Conservation (phyloP, 164 flowering plant genomes). For the Tetracentron sinense region DNA sequence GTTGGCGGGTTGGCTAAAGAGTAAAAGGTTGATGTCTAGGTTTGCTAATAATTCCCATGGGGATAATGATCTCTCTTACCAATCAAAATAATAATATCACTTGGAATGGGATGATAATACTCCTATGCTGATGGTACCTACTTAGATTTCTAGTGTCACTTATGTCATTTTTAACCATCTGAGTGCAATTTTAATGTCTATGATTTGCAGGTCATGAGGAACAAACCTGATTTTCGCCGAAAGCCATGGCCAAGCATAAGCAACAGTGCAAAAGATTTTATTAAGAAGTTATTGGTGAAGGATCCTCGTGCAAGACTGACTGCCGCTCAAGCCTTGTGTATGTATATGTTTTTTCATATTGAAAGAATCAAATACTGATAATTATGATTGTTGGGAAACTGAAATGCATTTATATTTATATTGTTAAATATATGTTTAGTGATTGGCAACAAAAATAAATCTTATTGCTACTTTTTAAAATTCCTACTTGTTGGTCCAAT, state of each 20-base stretch:
- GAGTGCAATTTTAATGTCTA: not conserved
- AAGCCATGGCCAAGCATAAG: constrained; percentile 98
- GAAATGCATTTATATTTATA: not conserved
- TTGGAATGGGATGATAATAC: not conserved
- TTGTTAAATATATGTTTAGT: not conserved
- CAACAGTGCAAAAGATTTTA: constrained; percentile 85
- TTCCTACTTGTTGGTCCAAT: not conserved
- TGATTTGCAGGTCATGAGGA: constrained; percentile 65
- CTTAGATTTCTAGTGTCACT: not conserved
- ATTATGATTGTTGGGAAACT: not conserved
- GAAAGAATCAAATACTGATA: not conserved
- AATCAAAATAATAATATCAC: not conserved
- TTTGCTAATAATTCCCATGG: not conserved
- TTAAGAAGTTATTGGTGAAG: constrained; percentile 83
- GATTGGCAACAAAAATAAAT: not conserved
- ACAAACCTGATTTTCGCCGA: constrained; percentile 92
- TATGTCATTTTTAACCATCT: not conserved
- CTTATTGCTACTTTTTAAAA: not conserved
- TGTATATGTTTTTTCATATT: constrained; percentile 20
- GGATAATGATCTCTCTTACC: too few relatives aligned
- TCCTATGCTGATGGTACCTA: too few relatives aligned
- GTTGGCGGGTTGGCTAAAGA: too few relatives aligned
- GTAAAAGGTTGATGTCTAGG: too few relatives aligned
- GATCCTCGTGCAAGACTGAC: constrained; percentile 94
- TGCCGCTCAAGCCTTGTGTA: constrained; percentile 98